These are phyloP conservation scores for Pyrenula massariospora DNA, from an alignment of 495 filamentous ascomycete species.

Conservation along the genomic window DNA sequence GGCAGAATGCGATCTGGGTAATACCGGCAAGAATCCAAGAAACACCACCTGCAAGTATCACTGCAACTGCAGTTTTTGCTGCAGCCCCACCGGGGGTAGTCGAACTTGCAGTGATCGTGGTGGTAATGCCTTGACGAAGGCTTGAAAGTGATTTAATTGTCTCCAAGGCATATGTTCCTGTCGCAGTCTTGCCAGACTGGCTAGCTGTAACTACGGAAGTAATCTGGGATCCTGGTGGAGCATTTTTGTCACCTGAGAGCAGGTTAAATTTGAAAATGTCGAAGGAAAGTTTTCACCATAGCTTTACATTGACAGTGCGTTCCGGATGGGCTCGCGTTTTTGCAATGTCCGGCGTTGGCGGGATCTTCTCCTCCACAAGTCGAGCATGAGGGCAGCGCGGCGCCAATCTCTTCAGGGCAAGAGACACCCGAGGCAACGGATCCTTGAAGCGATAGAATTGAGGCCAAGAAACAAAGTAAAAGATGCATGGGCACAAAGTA, in stretches of 20 bases:
- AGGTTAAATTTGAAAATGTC: too few species aligned
- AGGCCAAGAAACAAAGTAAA: too few species aligned
- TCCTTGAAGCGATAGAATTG: too few species aligned
- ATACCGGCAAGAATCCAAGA: not conserved
- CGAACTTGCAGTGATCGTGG: not conserved
- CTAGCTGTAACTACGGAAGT: not conserved
- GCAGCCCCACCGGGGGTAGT: not conserved
- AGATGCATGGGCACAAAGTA: too few species aligned
- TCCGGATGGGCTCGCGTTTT: not conserved
- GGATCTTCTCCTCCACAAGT: not conserved
- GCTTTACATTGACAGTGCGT: not conserved
- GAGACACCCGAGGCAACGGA: not conserved
- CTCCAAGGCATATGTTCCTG: not conserved
- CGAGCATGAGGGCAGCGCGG: not conserved
- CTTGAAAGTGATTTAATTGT: not conserved
- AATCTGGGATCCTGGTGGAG: too few species aligned
- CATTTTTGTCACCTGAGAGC: too few species aligned
- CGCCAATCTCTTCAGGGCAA: not conserved
- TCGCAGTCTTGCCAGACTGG: not conserved
- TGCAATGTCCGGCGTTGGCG: not conserved
- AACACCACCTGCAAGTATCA: not conserved
- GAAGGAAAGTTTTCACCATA: too few species aligned
- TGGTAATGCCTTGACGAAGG: not conserved
- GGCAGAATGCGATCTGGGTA: too few species aligned
- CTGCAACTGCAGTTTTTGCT: not conserved